Evolutionary conservation across 2,329 filamentous ascomycete genomes (phyloP).

Genomic region (Phyllachora maydis): DNA sequence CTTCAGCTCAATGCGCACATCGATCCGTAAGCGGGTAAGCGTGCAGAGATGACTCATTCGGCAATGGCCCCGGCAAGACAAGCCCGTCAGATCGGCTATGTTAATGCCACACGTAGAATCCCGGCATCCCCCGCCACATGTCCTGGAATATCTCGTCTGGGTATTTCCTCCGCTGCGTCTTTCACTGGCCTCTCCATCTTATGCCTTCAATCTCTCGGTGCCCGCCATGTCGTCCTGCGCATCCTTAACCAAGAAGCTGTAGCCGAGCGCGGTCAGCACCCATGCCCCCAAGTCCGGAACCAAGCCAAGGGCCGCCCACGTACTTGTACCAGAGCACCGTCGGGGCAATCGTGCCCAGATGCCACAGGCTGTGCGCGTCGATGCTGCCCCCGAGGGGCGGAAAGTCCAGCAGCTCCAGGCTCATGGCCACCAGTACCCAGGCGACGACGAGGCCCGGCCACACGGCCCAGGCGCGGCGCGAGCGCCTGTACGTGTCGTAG

Average conservation of each 20-base stretch:
- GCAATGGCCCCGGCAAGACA: no score
- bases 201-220: conserved; percentile 50
- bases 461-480: conserved; percentile 57
- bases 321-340: conserved; percentile 89
- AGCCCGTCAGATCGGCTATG: no score
- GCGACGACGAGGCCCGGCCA: conserved; percentile 84
- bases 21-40: no score
- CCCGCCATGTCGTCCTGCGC: conserved; percentile 62
- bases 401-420: conserved; percentile 87
- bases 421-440: conserved; percentile 87
- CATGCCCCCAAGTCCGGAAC: not conserved
- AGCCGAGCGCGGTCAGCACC: conserved; percentile 8
- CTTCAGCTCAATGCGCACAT: no score
- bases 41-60: no score
- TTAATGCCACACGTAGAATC: no score
- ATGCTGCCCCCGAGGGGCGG: conserved; percentile 62
- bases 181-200: no score
- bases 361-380: conserved; percentile 92
- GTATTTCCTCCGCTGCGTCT: no score
- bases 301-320: conserved; percentile 16
- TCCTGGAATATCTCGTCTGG: no score
- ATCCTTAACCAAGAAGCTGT: conserved; percentile 75
- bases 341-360: conserved; percentile 77
- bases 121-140: no score
- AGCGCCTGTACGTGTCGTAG: conserved; percentile 48